phyloP scores from a whole-genome alignment of 2,329 filamentous ascomycete species.

The Leptographium galeiforme region DNA sequence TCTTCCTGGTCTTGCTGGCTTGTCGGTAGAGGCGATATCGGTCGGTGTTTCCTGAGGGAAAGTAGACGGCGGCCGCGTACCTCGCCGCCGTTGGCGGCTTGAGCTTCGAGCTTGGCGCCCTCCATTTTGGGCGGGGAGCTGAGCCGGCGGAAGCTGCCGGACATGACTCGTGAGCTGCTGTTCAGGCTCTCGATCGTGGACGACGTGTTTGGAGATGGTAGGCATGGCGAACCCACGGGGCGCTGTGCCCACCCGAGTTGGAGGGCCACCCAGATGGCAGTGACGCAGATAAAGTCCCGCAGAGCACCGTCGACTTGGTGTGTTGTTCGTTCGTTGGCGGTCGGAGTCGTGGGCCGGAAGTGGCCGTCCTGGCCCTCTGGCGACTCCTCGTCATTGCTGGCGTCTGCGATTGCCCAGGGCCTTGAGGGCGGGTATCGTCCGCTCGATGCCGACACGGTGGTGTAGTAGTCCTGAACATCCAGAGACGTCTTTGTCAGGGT shows the following conservation, averaged over 20 bases:
- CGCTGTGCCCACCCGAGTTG: constrained; percentile 25
- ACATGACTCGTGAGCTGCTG: not conserved
- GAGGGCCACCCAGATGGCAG: constrained; percentile 37
- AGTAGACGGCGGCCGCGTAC: constrained; percentile 6
- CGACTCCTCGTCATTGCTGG: constrained; percentile 8
- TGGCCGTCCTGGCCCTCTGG: constrained; percentile 1
- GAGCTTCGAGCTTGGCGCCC: not conserved
- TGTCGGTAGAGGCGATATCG: not conserved
- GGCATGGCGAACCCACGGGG: not conserved
- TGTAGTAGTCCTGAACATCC: constrained; percentile 57
- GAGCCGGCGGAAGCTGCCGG: not conserved
- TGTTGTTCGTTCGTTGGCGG: constrained; percentile 16
- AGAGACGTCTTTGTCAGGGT: constrained; percentile 49
- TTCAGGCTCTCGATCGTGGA: not conserved
- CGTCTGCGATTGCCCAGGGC: constrained; percentile 13
- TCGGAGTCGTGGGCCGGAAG: constrained; percentile 1
- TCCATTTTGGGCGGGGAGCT: not conserved
- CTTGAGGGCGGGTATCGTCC: constrained; percentile 33
- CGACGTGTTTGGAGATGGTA: not conserved
- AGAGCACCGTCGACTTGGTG: constrained; percentile 28
- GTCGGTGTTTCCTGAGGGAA: not conserved
- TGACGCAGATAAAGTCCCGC: constrained; percentile 35
- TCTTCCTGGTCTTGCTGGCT: constrained; percentile 2
- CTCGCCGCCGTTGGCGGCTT: not conserved
- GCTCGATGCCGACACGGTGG: constrained; percentile 34